Conservation (phyloP, 1,284 basidiomycete species). For the Cutaneotrichosporon sp. region DNA sequence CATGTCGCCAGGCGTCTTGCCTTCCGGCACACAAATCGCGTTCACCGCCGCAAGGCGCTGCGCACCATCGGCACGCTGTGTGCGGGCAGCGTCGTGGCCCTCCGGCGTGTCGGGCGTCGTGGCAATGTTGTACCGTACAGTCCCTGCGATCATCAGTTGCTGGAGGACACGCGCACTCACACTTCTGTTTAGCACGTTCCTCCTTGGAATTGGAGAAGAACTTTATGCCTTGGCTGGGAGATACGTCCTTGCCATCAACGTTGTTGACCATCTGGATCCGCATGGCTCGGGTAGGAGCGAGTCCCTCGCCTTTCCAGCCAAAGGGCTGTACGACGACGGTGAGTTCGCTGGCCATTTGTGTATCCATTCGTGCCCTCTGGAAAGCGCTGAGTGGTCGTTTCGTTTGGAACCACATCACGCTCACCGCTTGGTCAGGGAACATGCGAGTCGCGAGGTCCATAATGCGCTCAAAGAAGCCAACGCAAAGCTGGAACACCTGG, state of each 20-base stretch:
- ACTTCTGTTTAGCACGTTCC: slow-evolving; percentile 29
- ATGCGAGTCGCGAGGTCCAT: slow-evolving; percentile 62
- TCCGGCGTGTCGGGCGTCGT: slow-evolving; percentile 23
- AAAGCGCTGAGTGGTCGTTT: slow-evolving; percentile 8
- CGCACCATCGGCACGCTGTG: slow-evolving; percentile 22
- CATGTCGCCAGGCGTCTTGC: slow-evolving; percentile 45
- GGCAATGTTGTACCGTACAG: slow-evolving; percentile 40
- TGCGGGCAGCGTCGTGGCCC: slow-evolving; percentile 22
- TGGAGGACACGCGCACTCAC: slow-evolving; percentile 22
- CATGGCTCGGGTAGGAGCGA: slow-evolving; percentile 55
- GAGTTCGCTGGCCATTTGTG: slow-evolving; percentile 32
- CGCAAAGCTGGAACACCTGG: slow-evolving; percentile 73
- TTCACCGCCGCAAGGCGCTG: slow-evolving; percentile 34
- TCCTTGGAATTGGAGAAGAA: slow-evolving; percentile 32
- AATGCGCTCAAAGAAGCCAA: slow-evolving; percentile 71
- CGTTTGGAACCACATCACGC: background rate
- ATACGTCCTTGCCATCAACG: slow-evolving; percentile 46
- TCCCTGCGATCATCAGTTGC: slow-evolving; percentile 34
- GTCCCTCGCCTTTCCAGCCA: slow-evolving; percentile 54
- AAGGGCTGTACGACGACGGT: slow-evolving; percentile 64
- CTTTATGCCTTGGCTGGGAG: slow-evolving; percentile 21
- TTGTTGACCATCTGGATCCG: slow-evolving; percentile 51
- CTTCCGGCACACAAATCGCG: slow-evolving; percentile 41
- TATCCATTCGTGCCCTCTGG: slow-evolving; percentile 30
- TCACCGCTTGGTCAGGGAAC: slow-evolving; percentile 61